Base-by-base conservation (phyloP, 257 asterid species). In the Plantago ovata region DNA sequence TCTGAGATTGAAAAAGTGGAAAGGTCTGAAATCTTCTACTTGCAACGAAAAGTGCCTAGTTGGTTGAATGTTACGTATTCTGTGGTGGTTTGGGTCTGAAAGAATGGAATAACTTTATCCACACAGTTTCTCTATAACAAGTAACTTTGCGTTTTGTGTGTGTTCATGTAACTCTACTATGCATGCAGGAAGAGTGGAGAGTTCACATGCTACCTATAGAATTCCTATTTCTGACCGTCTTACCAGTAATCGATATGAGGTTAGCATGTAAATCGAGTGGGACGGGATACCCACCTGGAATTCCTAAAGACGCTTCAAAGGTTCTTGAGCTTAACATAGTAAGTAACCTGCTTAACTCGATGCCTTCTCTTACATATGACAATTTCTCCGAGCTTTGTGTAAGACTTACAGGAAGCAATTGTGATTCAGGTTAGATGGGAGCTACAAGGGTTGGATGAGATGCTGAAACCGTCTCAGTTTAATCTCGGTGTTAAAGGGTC, bases 281-380 rank as follows among this genome's bases (percentile, higher is more conserved):
- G 66, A 48, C 48, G 6, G 99, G 69, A 22, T 93, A 86, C 74
- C 99, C 97, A 10, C 70, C 76, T 1, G 87, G 75, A 67, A 77
- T 93, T 54, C 99, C 99, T 53, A 68, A 7, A 20, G 71, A 78
- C 46, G 70, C 77, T 52, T 65, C 97, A 1, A 84, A 81, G 77
- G 86, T 86, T 69, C 79, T 93, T 23, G 97, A 89, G 77, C 97
- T 93, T 33, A 84, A 89, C 61, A 89, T 93, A 40, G 99, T 93
- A 67, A 82, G 97, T 74, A 39, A 44, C 56, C 18, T 24, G 10
- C 38, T 16, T 21, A 63, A 18, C 36, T 28, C 38, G 3, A 14
- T 18, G 13, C 4, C 38, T 8, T 55, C 1, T 18, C 55, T 56
- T 23, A 36, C 14, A 12, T 44, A 32, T 7, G 9, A 13, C 45